These are phyloP conservation scores for Rosellinia necatrix DNA, from an alignment of 2,329 filamentous ascomycete genomes.

Conservation along the genomic window DNA sequence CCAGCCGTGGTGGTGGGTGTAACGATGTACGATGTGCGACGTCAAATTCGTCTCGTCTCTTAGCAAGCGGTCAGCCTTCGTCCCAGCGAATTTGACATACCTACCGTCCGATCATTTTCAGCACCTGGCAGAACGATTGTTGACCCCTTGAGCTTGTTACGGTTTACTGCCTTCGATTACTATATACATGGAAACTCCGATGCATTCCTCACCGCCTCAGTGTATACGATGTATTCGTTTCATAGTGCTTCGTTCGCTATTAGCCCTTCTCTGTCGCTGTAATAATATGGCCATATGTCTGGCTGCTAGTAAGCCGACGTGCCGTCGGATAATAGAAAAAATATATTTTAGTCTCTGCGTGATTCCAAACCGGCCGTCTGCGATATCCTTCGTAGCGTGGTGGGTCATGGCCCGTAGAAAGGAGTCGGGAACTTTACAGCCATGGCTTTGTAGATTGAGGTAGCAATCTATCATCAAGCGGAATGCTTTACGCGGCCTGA, in stretches of 20 bases:
- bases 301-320: constrained; percentile 35
- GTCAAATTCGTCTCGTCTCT: constrained; percentile 34
- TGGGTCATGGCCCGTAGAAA: constrained; percentile 41
- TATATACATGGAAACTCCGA: constrained; percentile 27
- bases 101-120: not conserved
- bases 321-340: constrained; percentile 38
- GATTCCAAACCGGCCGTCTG: constrained; percentile 41
- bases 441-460: constrained; percentile 35
- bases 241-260: constrained; percentile 5
- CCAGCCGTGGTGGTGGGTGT: constrained; percentile 38
- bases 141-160: not conserved
- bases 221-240: no score
- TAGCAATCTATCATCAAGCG: constrained; percentile 42
- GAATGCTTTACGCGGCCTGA: constrained; percentile 35
- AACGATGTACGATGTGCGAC: constrained; percentile 33
- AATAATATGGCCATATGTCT: constrained; percentile 29
- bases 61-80: constrained; percentile 31
- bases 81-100: constrained; percentile 26
- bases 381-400: constrained; percentile 44
- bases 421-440: constrained; percentile 29
- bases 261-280: constrained; percentile 29
- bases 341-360: constrained; percentile 44
- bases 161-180: constrained; percentile 13
- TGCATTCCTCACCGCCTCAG: no score
- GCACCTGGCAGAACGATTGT: not conserved